Evolutionary conservation across 352 stramenopile species (phyloP), one percentile per base, ranked within the genome.

Genomic region (Phytophthora kernoviae): DNA sequence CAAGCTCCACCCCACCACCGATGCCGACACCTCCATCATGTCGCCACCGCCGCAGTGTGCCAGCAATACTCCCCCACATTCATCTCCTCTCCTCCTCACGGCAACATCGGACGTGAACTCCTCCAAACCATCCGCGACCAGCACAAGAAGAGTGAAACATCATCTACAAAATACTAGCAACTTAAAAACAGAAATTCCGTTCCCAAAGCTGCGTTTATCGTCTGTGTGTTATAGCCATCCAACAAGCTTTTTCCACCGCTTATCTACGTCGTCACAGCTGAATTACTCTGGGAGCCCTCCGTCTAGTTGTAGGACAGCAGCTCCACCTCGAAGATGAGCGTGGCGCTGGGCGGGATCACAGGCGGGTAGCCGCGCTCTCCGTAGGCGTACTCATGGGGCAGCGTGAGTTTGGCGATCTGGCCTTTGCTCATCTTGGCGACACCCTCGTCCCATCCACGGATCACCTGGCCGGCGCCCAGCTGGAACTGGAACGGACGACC

Each of bases 371-470:
- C 94, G 39, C 76, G 58, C 54, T 83, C 79, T 36, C 96, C 96
- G 68, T 99, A 99, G 22, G 90, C 96, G 77, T 96, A 98, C 68
- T 98, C 91, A 48, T 82, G 78, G n/a, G 95, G 87, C 54, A 98
- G 93, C 48, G 82, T 81, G 22, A 99, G 81, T 57, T 96, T 94
- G 26, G 93, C 91, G 27, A 97, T 83, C 74, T 99, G 93, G 34
- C 96, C 96, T 36, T 98, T 81, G 51, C 79, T 96, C 93, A 99
- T 87, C 76, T 81, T 62, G 32, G 77, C 79, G 42, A 91, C 83
- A 37, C 81, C 81, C 57, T 90, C 81, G 55, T 93, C 84, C 79
- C 80, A 90, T 46, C 84, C 84, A 43, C 80, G 81, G 67, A 93
- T 93, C 37, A 93, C 84, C 57, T 93, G 81, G 50, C 79, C 78